These are phyloP conservation scores for Didymella pomorum DNA, from an alignment of 2,329 filamentous ascomycete species.

Conservation along the genomic window DNA sequence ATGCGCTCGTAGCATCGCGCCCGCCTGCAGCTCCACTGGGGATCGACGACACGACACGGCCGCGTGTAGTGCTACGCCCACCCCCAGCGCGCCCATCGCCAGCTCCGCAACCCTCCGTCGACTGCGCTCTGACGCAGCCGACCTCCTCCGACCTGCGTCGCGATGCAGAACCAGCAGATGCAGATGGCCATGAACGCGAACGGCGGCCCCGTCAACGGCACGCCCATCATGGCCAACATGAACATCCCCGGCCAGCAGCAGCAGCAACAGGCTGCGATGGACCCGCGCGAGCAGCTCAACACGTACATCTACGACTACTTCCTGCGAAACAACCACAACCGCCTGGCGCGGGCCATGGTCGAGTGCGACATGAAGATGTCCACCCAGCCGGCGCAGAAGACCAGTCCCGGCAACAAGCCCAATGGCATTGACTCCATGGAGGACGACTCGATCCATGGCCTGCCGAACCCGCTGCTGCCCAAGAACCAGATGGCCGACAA, in stretches of 20 bases:
- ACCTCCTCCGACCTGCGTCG: conserved; percentile 23
- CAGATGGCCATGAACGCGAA: conserved; percentile 72
- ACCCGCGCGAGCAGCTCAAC: conserved; percentile 69
- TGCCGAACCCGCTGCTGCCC: conserved; percentile 77
- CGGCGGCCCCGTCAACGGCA: conserved; percentile 69
- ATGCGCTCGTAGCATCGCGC: conserved; percentile 27
- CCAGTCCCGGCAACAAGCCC: conserved; percentile 72
- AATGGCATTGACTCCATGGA: conserved; percentile 76
- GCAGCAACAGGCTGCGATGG: conserved; percentile 41
- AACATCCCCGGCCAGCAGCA: conserved; percentile 39
- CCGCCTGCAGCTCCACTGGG: conserved; percentile 6
- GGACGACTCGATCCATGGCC: conserved; percentile 84
- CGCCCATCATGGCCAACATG: conserved; percentile 72
- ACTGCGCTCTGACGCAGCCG: conserved; percentile 26
- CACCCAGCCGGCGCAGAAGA: conserved; percentile 64
- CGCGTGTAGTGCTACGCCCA: conserved; percentile 2
- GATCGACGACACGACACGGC: conserved; percentile 12
- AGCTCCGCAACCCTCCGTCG: background rate
- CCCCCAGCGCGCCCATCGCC: conserved; percentile 10
- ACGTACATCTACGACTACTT: conserved; percentile 95
- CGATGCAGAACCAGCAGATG: conserved; percentile 61
- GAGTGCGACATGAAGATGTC: conserved; percentile 63
- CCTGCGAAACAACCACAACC: conserved; percentile 81
- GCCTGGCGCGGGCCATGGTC: conserved; percentile 74
- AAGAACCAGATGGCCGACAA: conserved; percentile 68